Conservation (phyloP, 352 stramenopile species). For the Globisporangium splendens region DNA sequence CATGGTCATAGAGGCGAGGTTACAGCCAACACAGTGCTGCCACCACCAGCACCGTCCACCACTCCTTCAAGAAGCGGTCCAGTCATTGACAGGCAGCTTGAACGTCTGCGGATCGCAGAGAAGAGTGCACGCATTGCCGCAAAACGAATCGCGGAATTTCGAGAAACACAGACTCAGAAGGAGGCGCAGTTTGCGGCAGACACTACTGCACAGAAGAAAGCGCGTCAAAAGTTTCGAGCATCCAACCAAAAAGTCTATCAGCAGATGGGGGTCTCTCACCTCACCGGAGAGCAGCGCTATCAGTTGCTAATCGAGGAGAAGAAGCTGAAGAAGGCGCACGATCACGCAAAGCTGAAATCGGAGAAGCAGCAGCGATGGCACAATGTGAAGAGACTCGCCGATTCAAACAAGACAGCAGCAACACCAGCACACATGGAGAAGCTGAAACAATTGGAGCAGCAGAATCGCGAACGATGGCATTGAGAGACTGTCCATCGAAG, state of each 20-base stretch:
- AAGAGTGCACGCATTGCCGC: constrained; percentile 4
- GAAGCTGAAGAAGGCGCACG: constrained; percentile 14
- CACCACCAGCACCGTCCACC: background rate
- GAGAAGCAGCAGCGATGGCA: constrained; percentile 37
- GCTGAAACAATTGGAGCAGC: constrained; percentile 10
- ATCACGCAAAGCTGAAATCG: constrained; percentile 11
- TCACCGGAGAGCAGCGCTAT: constrained; percentile 35
- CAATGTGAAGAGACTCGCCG: constrained; percentile 15
- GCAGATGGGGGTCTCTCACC: constrained; percentile 35
- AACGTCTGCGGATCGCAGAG: constrained; percentile 7
- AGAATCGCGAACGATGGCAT: background rate
- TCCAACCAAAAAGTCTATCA: constrained; percentile 35
- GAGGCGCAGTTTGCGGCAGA: constrained; percentile 10
- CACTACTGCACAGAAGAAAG: constrained; percentile 15
- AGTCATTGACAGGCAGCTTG: background rate
- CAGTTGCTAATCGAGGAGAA: constrained; percentile 20
- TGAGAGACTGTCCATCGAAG: background rate
- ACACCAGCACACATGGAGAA: constrained; percentile 17
- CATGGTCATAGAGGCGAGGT: background rate
- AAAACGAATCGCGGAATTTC: constrained; percentile 9
- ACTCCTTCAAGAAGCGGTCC: background rate
- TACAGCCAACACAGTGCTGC: background rate
- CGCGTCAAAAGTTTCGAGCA: constrained; percentile 24
- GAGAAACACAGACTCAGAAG: constrained; percentile 3
- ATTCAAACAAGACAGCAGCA: background rate